Evolutionary conservation across 176 grass and related monocot genomes (phyloP).

Genomic region (Rhipidocladum racemiflorum): DNA sequence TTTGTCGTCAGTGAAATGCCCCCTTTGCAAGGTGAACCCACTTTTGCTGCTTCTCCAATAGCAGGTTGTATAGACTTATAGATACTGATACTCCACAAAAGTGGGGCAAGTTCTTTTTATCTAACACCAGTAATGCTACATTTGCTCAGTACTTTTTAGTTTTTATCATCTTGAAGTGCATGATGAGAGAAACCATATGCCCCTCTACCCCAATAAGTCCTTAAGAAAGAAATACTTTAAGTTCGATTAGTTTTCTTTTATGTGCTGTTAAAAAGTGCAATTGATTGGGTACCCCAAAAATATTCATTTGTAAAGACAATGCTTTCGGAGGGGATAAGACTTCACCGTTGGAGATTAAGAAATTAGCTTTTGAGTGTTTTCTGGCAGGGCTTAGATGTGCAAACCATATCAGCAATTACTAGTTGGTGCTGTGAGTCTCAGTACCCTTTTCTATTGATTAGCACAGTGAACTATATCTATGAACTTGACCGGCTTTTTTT

Average conservation of each 20-base stretch:
- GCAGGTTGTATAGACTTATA: not conserved
- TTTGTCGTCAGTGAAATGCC: slow-evolving; percentile 53
- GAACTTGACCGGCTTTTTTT: not conserved
- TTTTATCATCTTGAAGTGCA: not conserved
- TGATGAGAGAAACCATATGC: not conserved
- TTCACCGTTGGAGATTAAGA: not conserved
- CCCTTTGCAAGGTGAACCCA: slow-evolving; percentile 64
- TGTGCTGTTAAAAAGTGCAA: not conserved
- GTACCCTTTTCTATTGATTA: not conserved
- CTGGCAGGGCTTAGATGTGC: not conserved
- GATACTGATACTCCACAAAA: not conserved
- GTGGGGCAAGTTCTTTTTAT: not conserved
- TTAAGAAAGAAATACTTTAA: not conserved
- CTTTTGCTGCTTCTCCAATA: not conserved
- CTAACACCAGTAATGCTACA: not conserved
- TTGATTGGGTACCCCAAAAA: not conserved
- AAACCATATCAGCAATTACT: not conserved
- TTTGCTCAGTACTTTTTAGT: not conserved
- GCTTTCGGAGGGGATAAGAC: not conserved
- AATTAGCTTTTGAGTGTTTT: not conserved
- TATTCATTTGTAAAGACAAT: not conserved
- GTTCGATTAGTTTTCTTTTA: not conserved
- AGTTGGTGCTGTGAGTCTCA: not conserved
- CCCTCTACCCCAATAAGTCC: not conserved
- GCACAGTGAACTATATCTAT: not conserved